phyloP scores from a whole-genome alignment of 1,284 basidiomycete genomes.

The Malassezia globosa region DNA sequence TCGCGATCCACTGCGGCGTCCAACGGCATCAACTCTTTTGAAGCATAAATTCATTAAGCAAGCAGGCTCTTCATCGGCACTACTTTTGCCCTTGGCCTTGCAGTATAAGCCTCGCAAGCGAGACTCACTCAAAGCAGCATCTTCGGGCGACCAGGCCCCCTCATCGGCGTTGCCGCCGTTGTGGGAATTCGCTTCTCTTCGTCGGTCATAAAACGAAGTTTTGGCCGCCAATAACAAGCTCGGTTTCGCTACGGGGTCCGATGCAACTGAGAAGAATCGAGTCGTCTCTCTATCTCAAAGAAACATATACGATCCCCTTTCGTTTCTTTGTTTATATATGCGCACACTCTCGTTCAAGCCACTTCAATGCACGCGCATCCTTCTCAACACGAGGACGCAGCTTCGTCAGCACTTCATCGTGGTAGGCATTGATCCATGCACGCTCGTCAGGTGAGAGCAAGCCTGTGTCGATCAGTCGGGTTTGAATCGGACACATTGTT shows the following conservation, averaged over 20 bases:
- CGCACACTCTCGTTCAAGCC: conserved; percentile 60
- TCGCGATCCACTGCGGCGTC: conserved; percentile 75
- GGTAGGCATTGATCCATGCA: conserved; percentile 75
- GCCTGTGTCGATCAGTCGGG: conserved; percentile 61
- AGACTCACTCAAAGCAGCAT: neutral
- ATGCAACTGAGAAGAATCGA: too few species aligned
- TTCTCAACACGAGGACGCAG: conserved; percentile 63
- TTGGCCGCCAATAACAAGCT: too few species aligned
- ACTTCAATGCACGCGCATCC: conserved; percentile 63
- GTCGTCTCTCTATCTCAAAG: too few species aligned
- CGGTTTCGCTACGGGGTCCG: too few species aligned
- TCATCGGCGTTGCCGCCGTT: neutral
- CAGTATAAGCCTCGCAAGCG: neutral
- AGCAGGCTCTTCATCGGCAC: conserved; percentile 50
- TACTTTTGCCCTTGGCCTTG: neutral
- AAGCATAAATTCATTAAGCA: conserved; percentile 91
- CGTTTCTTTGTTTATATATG: conserved; percentile 2
- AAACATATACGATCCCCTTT: too few species aligned
- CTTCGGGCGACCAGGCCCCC: neutral
- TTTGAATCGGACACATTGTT: conserved; percentile 63
- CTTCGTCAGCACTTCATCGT: conserved; percentile 65
- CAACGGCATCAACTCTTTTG: conserved; percentile 80
- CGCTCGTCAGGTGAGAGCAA: conserved; percentile 62
- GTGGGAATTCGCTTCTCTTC: conserved; percentile 12
- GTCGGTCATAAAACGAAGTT: too few species aligned